Base-by-base conservation (phyloP, 2,329 filamentous ascomycete species). In the Penicillium sp. region DNA sequence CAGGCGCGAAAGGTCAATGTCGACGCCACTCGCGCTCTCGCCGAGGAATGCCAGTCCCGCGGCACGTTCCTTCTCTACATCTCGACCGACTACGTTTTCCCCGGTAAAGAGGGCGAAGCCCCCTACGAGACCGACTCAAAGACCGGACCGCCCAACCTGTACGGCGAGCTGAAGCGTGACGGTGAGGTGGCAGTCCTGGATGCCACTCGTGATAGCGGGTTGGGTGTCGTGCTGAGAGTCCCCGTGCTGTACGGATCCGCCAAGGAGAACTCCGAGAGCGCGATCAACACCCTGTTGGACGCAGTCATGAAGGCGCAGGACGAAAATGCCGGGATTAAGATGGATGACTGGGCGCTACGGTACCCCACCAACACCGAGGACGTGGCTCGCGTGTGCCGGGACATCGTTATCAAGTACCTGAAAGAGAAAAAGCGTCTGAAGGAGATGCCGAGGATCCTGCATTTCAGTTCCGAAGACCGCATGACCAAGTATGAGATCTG, bases 401-500 rank as follows among this genome's bases (percentile, higher is more conserved):
- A 95, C 61, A 76, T 94, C 43, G 83, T 88, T 2, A 78, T 77
- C 55, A 85, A 88, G 63, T 94, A 92, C 63, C 75, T 87, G 48
- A 71, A 64, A 65, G 67, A 71, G 44, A 71, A 76, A 11, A 72
- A 75, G 35, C 75, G 81, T 33, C 74, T 78, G 45, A 69, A 75
- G 10, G 66, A 75, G 14, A 73, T 95, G 35, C 91, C 91, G 0
- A 75, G 67, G 25, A 81, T 91, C 39, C 78, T 96, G 16, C 91
- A 96, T 48, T 95, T 95, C 73, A 89, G 87, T 3, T 90, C 89
- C 41, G 90, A 96, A 71, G 89, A 95, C 61, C 82, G 79, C 58
- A 88, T 86, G 78, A 96, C 91, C 42, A 96, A 96, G 75, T 95
- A 92, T 70, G 85, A 92, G 69, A 95, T 96, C 50, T 92, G 89